A percentile compares a stretch with the other conserved stretches of the same genome.
Evolutionary conservation across 768 basidiomycete genomes (phyloP).

Genomic region (Pleurotus citrinopileatus): DNA sequence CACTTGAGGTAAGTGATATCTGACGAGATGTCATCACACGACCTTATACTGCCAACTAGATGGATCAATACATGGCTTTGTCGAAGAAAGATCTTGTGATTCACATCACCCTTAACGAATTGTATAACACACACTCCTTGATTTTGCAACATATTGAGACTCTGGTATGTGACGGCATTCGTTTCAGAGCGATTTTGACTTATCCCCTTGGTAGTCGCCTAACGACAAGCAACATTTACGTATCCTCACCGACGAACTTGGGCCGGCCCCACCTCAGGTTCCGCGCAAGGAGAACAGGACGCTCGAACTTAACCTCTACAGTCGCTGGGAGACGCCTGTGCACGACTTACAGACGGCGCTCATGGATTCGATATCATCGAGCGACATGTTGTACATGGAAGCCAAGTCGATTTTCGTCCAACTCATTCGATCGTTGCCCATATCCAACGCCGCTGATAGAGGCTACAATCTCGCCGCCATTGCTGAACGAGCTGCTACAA

Average conservation of each 20-base stretch:
- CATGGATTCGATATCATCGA: constrained; percentile 95
- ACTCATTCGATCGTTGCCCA: constrained; percentile 92
- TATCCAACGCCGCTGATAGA: too few relatives aligned
- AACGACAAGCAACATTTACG: constrained; percentile 98
- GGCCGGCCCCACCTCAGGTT: constrained; percentile 89
- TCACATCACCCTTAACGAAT: constrained; percentile 96
- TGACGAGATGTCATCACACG: not conserved
- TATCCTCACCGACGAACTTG: constrained; percentile 94
- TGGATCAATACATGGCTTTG: constrained; percentile 99
- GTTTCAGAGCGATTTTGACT: constrained; percentile 4
- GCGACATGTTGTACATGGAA: constrained; percentile 99
- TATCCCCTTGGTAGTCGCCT: constrained; percentile 62
- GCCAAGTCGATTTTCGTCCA: constrained; percentile 99
- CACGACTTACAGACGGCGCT: constrained; percentile 96
- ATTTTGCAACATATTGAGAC: constrained; percentile 94
- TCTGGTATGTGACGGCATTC: constrained; percentile 46
- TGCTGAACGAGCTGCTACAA: constrained; percentile 94
- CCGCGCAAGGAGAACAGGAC: constrained; percentile 97
- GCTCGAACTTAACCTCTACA: constrained; percentile 88
- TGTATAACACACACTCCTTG: constrained; percentile 98
- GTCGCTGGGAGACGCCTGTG: constrained; percentile 98
- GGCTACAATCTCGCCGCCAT: constrained; percentile 86
- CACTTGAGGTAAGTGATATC: constrained; percentile 74
- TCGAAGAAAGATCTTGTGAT: constrained; percentile 99
- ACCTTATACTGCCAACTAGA: constrained; percentile 48